phyloP scores from a whole-genome alignment of 306 rosid species.

The Astragalus membranaceus region DNA sequence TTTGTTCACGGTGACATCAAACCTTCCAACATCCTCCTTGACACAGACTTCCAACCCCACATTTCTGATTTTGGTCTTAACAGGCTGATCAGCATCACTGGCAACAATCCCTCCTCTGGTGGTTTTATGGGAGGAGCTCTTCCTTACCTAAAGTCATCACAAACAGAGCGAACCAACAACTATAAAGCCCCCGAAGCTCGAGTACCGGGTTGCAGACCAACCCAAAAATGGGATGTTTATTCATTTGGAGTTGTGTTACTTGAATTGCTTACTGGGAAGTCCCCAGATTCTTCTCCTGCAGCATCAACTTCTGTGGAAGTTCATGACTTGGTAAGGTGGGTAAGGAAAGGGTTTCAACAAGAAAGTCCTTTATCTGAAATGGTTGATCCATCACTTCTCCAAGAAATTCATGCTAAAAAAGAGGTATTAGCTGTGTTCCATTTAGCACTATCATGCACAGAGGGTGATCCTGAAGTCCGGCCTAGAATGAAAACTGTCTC shows the following conservation, averaged over 20 bases:
- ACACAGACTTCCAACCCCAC: slow-evolving; percentile 63
- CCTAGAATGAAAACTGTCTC: slow-evolving; percentile 91
- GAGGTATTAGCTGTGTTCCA: slow-evolving; percentile 88
- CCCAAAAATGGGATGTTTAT: slow-evolving; percentile 91
- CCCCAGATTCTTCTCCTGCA: slow-evolving; percentile 87
- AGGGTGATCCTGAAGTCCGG: slow-evolving; percentile 77
- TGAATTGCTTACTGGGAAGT: slow-evolving; percentile 85
- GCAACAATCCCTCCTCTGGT: slow-evolving; percentile 84
- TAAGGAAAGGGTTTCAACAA: slow-evolving; percentile 83
- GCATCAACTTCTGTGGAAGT: slow-evolving; percentile 78
- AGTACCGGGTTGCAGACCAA: slow-evolving; percentile 56
- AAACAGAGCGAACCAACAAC: slow-evolving; percentile 61
- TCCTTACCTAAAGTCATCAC: slow-evolving; percentile 66
- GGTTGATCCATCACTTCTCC: slow-evolving; percentile 79
- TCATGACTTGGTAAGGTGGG: slow-evolving; percentile 85
- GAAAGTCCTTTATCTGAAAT: slow-evolving; percentile 84
- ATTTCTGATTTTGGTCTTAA: slow-evolving; percentile 88
- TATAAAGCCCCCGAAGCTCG: slow-evolving; percentile 84
- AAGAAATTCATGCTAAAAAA: slow-evolving; percentile 88
- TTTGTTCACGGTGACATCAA: slow-evolving; percentile 94
- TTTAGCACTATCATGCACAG: slow-evolving; percentile 80
- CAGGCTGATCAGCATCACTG: slow-evolving; percentile 75
- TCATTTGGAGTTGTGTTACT: slow-evolving; percentile 84
- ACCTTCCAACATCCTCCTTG: slow-evolving; percentile 91
- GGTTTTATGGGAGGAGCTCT: slow-evolving; percentile 93